Evolutionary conservation across 2,329 filamentous ascomycete species (phyloP).

Genomic region (Colletotrichum tropicale): DNA sequence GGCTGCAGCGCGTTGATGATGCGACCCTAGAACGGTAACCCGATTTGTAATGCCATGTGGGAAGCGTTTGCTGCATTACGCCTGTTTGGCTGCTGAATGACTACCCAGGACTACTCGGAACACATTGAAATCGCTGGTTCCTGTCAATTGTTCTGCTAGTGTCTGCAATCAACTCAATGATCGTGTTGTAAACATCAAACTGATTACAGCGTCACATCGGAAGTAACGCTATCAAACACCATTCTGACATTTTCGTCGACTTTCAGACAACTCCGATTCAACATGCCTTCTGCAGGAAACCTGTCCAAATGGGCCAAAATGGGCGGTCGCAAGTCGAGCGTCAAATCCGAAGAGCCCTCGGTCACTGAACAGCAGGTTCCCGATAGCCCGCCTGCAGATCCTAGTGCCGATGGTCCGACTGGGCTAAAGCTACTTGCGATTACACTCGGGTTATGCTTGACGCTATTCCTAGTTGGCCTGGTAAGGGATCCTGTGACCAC

Average conservation of each 20-base stretch:
- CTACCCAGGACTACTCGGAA: neutral
- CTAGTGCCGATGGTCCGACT: neutral
- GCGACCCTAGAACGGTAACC: neutral
- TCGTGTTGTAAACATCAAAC: neutral
- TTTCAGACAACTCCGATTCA: neutral
- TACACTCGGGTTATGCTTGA: neutral
- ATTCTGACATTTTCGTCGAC: neutral
- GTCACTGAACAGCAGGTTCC: neutral
- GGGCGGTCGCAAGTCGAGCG: neutral
- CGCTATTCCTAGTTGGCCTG: constrained; percentile 3
- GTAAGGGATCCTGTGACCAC: neutral
- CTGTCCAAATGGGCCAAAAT: neutral
- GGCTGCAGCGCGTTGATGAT: neutral
- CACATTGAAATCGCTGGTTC: neutral
- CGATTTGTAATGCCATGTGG: neutral
- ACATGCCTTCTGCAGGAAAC: neutral
- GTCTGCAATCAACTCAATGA: neutral
- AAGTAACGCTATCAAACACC: neutral
- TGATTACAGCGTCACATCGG: neutral
- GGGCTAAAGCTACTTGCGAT: neutral
- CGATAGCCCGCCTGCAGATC: neutral
- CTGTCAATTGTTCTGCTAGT: neutral
- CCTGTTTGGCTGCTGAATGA: neutral
- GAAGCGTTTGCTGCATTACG: neutral
- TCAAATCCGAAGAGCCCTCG: neutral